Evolutionary conservation across 495 filamentous ascomycete species (phyloP).

Genomic region (Aspergillus diversus): DNA sequence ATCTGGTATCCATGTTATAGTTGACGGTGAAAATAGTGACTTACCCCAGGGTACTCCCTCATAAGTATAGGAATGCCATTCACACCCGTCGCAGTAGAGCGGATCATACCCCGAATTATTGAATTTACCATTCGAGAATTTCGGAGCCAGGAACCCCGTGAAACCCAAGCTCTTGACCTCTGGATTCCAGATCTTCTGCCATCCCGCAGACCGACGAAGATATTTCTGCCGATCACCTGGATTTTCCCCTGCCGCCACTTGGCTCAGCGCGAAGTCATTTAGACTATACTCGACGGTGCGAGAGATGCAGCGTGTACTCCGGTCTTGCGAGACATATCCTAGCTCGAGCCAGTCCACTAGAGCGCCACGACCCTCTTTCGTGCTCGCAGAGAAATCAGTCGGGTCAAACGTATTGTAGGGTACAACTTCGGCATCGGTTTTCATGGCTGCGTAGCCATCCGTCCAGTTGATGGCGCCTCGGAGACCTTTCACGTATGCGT

Average conservation of each 20-base stretch:
- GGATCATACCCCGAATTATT: slow-evolving; percentile 59
- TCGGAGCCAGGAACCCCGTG: slow-evolving; percentile 66
- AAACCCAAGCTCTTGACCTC: slow-evolving; percentile 56
- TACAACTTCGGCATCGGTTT: slow-evolving; percentile 75
- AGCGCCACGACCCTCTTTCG: slow-evolving; percentile 69
- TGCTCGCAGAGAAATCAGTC: slow-evolving; percentile 59
- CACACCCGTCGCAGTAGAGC: slow-evolving; percentile 63
- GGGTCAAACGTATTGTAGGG: slow-evolving; percentile 67
- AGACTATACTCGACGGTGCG: slow-evolving; percentile 75
- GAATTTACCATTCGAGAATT: slow-evolving; percentile 56
- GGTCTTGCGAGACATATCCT: slow-evolving; percentile 70
- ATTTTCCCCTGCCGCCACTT: slow-evolving; percentile 63
- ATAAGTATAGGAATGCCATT: slow-evolving; percentile 55
- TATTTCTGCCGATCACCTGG: slow-evolving; percentile 61
- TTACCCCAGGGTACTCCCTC: slow-evolving; percentile 45
- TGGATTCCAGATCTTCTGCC: slow-evolving; percentile 67
- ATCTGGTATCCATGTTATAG: background rate
- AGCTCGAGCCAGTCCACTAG: slow-evolving; percentile 68
- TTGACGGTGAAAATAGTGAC: slow-evolving; percentile 10
- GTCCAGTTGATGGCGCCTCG: slow-evolving; percentile 55
- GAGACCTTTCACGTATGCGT: slow-evolving; percentile 48
- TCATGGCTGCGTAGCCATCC: slow-evolving; percentile 58
- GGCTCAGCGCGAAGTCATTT: slow-evolving; percentile 71
- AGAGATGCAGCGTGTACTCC: slow-evolving; percentile 68
- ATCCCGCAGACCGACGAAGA: slow-evolving; percentile 59